Percentiles rank a stretch among this genome's conserved stretches.
Conservation (phyloP, 257 asterid species). For the Jacaranda mimosifolia region DNA sequence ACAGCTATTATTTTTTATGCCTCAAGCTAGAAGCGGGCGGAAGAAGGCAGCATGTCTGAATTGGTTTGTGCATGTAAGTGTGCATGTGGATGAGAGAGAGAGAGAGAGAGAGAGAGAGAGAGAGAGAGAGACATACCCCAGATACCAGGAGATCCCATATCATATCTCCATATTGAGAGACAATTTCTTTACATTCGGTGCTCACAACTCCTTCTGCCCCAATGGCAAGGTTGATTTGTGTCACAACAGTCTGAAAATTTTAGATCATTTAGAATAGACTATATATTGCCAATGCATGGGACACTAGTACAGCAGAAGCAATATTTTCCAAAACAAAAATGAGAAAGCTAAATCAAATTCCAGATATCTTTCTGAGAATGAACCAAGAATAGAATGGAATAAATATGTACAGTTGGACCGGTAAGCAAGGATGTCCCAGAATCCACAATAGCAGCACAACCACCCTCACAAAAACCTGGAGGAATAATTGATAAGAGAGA, state of each 20-base stretch:
- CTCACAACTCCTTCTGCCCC: slow-evolving; percentile 94
- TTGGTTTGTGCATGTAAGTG: too few relatives aligned
- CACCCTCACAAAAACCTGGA: slow-evolving; percentile 81
- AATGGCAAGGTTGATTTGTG: slow-evolving; percentile 93
- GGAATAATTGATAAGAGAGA: slow-evolving; percentile 16
- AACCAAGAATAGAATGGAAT: slow-evolving; percentile 17
- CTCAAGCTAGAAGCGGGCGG: not conserved
- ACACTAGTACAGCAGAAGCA: not conserved
- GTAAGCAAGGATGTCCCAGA: slow-evolving; percentile 93
- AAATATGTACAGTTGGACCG: slow-evolving; percentile 84
- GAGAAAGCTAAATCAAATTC: not conserved
- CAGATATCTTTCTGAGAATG: slow-evolving; percentile 5
- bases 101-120: not conserved
- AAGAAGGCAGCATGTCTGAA: not conserved
- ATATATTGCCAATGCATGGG: slow-evolving; percentile 13
- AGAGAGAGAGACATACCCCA: slow-evolving; percentile 55
- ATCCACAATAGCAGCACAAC: slow-evolving; percentile 96
- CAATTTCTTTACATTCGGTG: slow-evolving; percentile 78
- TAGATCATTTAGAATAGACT: slow-evolving; percentile 6
- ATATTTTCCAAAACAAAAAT: not conserved
- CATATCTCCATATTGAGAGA: slow-evolving; percentile 79
- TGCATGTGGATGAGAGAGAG: too few relatives aligned
- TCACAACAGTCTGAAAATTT: slow-evolving; percentile 67
- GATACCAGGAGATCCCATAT: slow-evolving; percentile 84
- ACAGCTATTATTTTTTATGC: not conserved